Evolutionary conservation across 2,329 filamentous ascomycete genomes (phyloP).

Genomic region (Lasiodiplodia citricola): DNA sequence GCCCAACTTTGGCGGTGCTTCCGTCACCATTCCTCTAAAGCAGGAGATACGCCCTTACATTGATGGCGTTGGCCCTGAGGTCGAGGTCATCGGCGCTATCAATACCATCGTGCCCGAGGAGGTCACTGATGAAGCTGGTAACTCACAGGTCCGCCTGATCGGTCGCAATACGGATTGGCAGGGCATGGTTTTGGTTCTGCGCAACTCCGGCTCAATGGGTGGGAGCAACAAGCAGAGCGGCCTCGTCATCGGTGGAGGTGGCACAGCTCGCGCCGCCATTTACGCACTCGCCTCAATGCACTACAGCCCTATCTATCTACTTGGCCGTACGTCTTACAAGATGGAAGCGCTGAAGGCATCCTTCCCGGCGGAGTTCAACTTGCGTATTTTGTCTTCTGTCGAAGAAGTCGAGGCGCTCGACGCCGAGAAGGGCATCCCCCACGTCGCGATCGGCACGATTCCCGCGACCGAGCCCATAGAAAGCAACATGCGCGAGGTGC

Average conservation of each 20-base stretch:
- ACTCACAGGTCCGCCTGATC: slow-evolving; percentile 60
- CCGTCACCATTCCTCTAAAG: slow-evolving; percentile 95
- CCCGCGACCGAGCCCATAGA: slow-evolving; percentile 89
- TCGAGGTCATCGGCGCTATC: slow-evolving; percentile 83
- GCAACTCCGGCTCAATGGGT: slow-evolving; percentile 62
- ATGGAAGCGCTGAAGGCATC: slow-evolving; percentile 69
- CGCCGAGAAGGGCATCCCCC: slow-evolving; percentile 56
- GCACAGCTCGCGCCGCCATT: slow-evolving; percentile 89
- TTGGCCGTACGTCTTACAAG: slow-evolving; percentile 76
- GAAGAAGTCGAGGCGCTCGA: slow-evolving; percentile 58
- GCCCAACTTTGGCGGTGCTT: slow-evolving; percentile 85
- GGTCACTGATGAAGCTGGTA: slow-evolving; percentile 45
- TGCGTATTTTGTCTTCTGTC: slow-evolving; percentile 65
- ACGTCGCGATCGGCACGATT: slow-evolving; percentile 86
- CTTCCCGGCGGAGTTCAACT: slow-evolving; percentile 76
- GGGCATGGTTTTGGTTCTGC: slow-evolving; percentile 84
- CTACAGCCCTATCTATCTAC: slow-evolving; percentile 84
- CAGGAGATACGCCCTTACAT: slow-evolving; percentile 82
- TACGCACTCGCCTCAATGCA: slow-evolving; percentile 85
- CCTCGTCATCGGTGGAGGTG: slow-evolving; percentile 88
- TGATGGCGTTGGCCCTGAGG: slow-evolving; percentile 80
- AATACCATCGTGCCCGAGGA: slow-evolving; percentile 82
- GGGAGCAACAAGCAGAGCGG: slow-evolving; percentile 50
- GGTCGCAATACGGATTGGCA: slow-evolving; percentile 97
- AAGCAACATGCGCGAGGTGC: slow-evolving; percentile 66